These are phyloP conservation scores for Afroboletus lepidellus DNA, from an alignment of 1,284 basidiomycete genomes.

Conservation along the genomic window DNA sequence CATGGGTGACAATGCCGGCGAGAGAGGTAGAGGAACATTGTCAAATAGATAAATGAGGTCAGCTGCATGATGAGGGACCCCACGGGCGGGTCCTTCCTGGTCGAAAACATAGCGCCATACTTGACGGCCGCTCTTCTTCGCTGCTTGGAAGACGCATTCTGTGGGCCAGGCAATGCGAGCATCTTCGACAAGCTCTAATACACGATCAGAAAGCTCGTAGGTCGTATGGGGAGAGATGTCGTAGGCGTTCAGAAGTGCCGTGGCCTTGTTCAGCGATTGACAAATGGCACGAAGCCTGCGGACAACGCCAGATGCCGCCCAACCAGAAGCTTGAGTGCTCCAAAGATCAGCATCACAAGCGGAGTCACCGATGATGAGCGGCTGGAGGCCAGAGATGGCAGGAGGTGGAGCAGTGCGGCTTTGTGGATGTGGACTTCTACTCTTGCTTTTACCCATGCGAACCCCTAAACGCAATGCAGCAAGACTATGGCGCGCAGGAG, in stretches of 20 bases:
- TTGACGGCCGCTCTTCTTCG: constrained; percentile 47
- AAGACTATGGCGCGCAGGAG: constrained; percentile 17
- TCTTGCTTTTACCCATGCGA: constrained; percentile 28
- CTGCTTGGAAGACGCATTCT: constrained; percentile 53
- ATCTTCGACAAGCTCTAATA: constrained; percentile 71
- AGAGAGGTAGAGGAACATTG: constrained; percentile 53
- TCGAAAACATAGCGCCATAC: constrained; percentile 79
- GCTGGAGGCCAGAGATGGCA: constrained; percentile 45
- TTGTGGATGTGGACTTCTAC: constrained; percentile 32
- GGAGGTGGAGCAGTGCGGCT: constrained; percentile 28
- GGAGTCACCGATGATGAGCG: constrained; percentile 72
- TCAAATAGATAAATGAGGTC: constrained; percentile 77
- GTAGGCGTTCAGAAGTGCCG: constrained; percentile 60
- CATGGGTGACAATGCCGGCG: constrained; percentile 34
- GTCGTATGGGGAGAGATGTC: constrained; percentile 62
- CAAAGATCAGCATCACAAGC: constrained; percentile 63
- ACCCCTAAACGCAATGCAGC: constrained; percentile 25
- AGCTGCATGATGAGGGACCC: constrained; percentile 62
- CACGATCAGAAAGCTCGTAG: constrained; percentile 61
- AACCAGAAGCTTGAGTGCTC: constrained; percentile 55
- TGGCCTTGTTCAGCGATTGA: constrained; percentile 62
- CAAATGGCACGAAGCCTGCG: constrained; percentile 70
- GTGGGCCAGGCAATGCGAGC: constrained; percentile 73
- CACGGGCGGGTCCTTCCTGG: constrained; percentile 65
- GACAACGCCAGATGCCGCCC: constrained; percentile 58